Evolutionary conservation across 192 early-diverging fungal genomes (phyloP), one percentile per base, ranked within the genome.

Genomic region (Diversispora epigaea): DNA sequence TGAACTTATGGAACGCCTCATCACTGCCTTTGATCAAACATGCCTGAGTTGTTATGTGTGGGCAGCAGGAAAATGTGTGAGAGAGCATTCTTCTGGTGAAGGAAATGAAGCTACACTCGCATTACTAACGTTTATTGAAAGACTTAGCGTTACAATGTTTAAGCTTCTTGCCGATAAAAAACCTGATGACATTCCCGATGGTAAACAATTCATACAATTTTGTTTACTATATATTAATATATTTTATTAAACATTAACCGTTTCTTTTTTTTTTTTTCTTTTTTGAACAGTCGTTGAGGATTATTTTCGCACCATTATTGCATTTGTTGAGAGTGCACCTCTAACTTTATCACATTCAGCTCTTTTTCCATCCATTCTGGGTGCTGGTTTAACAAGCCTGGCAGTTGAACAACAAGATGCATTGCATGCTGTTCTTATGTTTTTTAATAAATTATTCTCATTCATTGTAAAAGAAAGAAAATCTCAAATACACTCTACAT

Each of bases 41-140:
- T 85, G 86, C 0, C 45, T 87, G 25, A 79, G 91, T 45, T 87
- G 86, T 46, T 93, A 95, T 73, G 80, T 98, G 62, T 98, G 96
- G 96, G 87, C 92, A 3, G 84, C 89, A 32, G 79, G 80, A 5
- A 85, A 90, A 60, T 85, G 88, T 75, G 85, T 96, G 15, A 78
- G 86, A 12, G 86, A 88, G 54, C 89, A 90, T 88, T 87, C 76
- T 15, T 79, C 75, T 19, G 86, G 89, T 73, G 87, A 86, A 44
- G 75, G 75, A 47, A 82, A 78, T 73, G 81, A 85, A 57, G 77
- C 79, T 66, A 77, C 84, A 66, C 81, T 92, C 44, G 41, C 72
- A 39, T 32, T 73, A 46, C 67, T 89, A 55, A 52, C 79, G 21
- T 71, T 94, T 68, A 82, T 93, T 11, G 85, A 91, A 60, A 81